Conservation (phyloP, 2,329 filamentous ascomycete genomes). For the Cytospora paraplurivora region DNA sequence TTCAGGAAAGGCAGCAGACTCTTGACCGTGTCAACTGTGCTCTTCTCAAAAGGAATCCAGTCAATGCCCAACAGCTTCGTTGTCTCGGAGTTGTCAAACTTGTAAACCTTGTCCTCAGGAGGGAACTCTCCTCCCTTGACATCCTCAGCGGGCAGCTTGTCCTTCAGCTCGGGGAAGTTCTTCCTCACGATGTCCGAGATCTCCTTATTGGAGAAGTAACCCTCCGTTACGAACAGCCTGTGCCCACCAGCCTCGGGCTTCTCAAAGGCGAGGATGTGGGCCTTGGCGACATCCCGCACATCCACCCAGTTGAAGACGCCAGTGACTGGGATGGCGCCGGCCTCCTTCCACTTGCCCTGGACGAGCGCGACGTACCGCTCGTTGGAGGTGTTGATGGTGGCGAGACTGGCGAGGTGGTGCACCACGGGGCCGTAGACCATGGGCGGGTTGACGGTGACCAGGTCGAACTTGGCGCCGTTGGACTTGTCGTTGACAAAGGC, state of each 20-base stretch:
- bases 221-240: slow-evolving; percentile 53
- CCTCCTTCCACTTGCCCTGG: slow-evolving; percentile 50
- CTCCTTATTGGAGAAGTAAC: slow-evolving; percentile 49
- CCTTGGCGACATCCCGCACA: slow-evolving; percentile 57
- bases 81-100: slow-evolving; percentile 60
- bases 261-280: slow-evolving; percentile 57
- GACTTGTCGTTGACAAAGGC: slow-evolving; percentile 45
- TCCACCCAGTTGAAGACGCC: slow-evolving; percentile 54
- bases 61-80: slow-evolving; percentile 63
- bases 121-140: slow-evolving; percentile 47
- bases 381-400: slow-evolving; percentile 56
- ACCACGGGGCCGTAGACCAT: slow-evolving; percentile 57
- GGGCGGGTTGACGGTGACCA: slow-evolving; percentile 58
- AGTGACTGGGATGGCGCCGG: slow-evolving; percentile 42
- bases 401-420: slow-evolving; percentile 49
- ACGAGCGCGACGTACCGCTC: slow-evolving; percentile 53
- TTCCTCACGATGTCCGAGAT: slow-evolving; percentile 47
- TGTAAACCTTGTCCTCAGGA: slow-evolving; percentile 47
- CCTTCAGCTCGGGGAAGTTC: slow-evolving; percentile 53
- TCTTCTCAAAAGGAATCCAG: slow-evolving; percentile 64
- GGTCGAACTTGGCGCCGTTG: slow-evolving; percentile 49
- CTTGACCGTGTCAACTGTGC: slow-evolving; percentile 63
- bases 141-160: slow-evolving; percentile 49
- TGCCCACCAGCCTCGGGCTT: slow-evolving; percentile 49
- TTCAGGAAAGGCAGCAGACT: slow-evolving; percentile 56